These are phyloP conservation scores for Diaporthe eres DNA, from an alignment of 2,329 filamentous ascomycete genomes.

Conservation along the genomic window DNA sequence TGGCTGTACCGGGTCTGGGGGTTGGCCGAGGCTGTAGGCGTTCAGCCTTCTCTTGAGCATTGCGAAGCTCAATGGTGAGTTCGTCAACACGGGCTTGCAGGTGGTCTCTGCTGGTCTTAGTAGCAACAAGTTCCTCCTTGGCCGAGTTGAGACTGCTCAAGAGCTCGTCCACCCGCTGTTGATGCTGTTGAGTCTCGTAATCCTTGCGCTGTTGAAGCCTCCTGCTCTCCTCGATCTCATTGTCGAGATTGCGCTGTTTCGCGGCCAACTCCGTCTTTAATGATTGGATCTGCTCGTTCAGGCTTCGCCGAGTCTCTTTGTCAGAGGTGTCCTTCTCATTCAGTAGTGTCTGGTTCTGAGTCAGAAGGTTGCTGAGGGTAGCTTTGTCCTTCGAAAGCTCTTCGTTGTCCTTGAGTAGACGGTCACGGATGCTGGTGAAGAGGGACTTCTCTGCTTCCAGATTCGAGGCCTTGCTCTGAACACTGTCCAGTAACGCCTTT, in stretches of 20 bases:
- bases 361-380: conserved; percentile 84
- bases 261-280: conserved; percentile 84
- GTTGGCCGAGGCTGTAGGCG: conserved; percentile 86
- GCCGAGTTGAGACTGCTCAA: conserved; percentile 83
- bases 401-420: conserved; percentile 91
- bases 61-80: conserved; percentile 87
- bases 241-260: conserved; percentile 85
- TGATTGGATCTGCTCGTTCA: conserved; percentile 82
- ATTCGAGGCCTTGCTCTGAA: conserved; percentile 92
- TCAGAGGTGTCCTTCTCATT: conserved; percentile 93
- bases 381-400: conserved; percentile 85
- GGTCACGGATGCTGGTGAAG: conserved; percentile 93
- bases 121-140: conserved; percentile 87
- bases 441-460: conserved; percentile 95
- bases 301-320: conserved; percentile 82
- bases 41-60: conserved; percentile 88
- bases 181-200: conserved; percentile 88
- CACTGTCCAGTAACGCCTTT: conserved; percentile 83
- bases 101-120: conserved; percentile 91
- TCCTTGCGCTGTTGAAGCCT: conserved; percentile 88
- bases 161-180: conserved; percentile 94
- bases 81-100: conserved; percentile 91
- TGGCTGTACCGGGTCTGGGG: conserved; percentile 64
- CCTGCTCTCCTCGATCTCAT: conserved; percentile 87
- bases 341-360: conserved; percentile 87